These are phyloP conservation scores for Brassica nigra DNA, from an alignment of 345 rosid genomes.

Conservation along the genomic window DNA sequence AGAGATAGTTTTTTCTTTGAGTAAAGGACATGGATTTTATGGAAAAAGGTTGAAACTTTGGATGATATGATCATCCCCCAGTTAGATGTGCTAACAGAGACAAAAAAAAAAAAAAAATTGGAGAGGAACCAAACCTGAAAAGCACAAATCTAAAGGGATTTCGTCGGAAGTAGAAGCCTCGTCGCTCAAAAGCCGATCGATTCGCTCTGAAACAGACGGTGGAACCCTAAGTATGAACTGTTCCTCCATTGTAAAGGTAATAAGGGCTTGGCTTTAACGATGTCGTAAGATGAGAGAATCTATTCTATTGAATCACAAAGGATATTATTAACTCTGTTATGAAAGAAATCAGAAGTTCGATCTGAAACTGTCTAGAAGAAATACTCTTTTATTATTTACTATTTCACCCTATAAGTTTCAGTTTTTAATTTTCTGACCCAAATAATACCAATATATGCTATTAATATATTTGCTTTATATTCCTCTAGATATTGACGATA, in stretches of 20 bases:
- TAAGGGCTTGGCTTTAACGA: background rate
- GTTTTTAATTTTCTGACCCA: background rate
- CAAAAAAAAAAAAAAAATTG: background rate
- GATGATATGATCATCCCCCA: no score
- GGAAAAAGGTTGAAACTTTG: background rate
- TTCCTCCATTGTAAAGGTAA: constrained; percentile 63
- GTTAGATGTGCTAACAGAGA: background rate
- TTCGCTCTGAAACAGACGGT: constrained; percentile 77
- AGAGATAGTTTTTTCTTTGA: background rate
- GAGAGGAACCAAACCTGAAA: constrained; percentile 56
- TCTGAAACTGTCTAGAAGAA: no score
- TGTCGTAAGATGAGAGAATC: background rate
- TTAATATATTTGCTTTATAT: background rate
- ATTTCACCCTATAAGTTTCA: background rate
- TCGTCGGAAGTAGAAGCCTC: constrained; percentile 66
- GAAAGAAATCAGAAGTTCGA: background rate
- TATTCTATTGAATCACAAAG: background rate
- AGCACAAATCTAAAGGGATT: constrained; percentile 77
- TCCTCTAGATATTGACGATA: no score
- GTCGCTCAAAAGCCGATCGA: constrained; percentile 70
- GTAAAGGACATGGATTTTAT: background rate
- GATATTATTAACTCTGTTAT: background rate
- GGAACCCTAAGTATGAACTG: constrained; percentile 95
- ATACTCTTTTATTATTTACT: background rate
- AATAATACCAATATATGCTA: background rate